Base-by-base conservation (phyloP, 2,329 filamentous ascomycete genomes). In the Sclerotinia nivalis region DNA sequence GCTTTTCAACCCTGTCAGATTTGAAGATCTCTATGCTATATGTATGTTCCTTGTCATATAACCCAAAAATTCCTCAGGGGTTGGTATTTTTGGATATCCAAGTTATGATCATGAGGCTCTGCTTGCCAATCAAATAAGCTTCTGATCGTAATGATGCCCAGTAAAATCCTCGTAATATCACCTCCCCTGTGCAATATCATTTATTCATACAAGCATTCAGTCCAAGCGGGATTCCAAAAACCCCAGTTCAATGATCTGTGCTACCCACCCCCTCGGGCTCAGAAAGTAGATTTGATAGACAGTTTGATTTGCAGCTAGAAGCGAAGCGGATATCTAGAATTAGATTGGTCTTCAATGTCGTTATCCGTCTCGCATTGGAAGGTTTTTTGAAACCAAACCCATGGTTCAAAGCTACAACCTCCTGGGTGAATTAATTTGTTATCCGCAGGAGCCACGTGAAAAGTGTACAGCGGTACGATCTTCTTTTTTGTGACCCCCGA, bases 331-430 rank as follows among this genome's bases (percentile, higher is more conserved):
- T 40, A 60, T 59, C 66, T n/a, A 12, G 31, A 68, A 68, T 52
- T 61, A 68, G 66, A 68, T 52, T n/a, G 66, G 43, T 28, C 18
- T 45, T 60, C 18, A 50, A 68, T 68, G 66, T 68, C 66, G 66
- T 68, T 68, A 68, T 68, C 66, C 45, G 66, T 68, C 55, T 61
- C 34, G 66, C 66, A 68, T 68, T 52, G 31, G 40, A 40, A 15
- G 20, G 22, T 45, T 52, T 18, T 15, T 15, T 28, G 31, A 52
- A 65, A 52, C 61, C 61, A 25, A 40, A 65, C 34, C 45, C 31
- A 65, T 52, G 61, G 49, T 52, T 43, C 61, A 47, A n/a, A 61
- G 58, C 25, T 61, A 61, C 58, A 28, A 52, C 61, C 61, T 22
- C 47, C 61, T 28, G 13, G 60, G 34, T 43, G 34, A 65, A 52